Conservation (phyloP, 1,139 yeast genomes). For the Candida gigantensis region DNA sequence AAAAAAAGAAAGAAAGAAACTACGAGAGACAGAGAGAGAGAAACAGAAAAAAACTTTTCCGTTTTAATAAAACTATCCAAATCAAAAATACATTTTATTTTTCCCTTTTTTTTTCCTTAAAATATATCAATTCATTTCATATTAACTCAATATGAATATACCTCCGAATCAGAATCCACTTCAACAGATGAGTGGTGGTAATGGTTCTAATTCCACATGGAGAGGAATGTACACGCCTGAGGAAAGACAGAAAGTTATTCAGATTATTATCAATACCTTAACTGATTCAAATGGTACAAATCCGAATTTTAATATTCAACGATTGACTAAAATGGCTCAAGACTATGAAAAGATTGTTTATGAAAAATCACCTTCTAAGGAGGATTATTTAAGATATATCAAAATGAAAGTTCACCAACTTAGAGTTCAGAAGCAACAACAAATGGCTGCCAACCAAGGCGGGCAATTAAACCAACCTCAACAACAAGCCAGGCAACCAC, state of each 20-base stretch:
- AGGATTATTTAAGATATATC: conserved; percentile 42
- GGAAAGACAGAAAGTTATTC: conserved; percentile 48
- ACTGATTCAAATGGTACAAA: conserved; percentile 40
- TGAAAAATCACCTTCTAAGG: conserved; percentile 38
- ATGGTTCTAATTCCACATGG: conserved; percentile 23
- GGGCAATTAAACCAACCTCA: conserved; percentile 4
- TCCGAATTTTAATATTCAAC: conserved; percentile 37
- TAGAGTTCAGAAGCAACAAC: conserved; percentile 20
- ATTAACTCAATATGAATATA: too few relatives aligned
- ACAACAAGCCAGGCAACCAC: too few relatives aligned
- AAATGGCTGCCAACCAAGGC: conserved; percentile 10
- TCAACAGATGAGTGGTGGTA: conserved; percentile 7
- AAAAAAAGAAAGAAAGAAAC: too few relatives aligned
- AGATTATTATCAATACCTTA: conserved; percentile 39
- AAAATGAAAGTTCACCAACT: conserved; percentile 44
- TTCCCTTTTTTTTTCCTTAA: too few relatives aligned
- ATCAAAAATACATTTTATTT: too few relatives aligned
- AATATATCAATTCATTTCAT: too few relatives aligned
- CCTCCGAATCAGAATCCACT: conserved; percentile 6
- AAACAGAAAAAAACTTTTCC: too few relatives aligned
- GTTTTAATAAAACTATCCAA: too few relatives aligned
- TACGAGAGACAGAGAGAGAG: too few relatives aligned
- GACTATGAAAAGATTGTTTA: conserved; percentile 48
- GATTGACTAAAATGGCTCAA: conserved; percentile 44
- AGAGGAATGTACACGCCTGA: conserved; percentile 39